Conservation (phyloP, 176 grass and related monocot genomes). For the Ensete glaucum region DNA sequence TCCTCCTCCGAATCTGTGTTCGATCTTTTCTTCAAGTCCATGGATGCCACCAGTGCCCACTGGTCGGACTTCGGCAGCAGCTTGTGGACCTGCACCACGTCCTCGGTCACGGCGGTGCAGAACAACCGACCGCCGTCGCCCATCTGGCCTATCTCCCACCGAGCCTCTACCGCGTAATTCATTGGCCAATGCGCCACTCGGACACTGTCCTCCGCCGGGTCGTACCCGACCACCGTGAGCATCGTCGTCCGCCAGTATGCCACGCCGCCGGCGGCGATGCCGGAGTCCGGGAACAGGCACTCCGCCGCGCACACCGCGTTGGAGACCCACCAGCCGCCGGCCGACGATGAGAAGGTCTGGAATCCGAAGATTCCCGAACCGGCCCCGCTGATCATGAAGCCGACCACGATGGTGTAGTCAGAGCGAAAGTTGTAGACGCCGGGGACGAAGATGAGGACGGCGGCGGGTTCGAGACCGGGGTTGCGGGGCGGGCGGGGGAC, state of each 20-base stretch:
- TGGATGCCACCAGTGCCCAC: slow-evolving; percentile 5
- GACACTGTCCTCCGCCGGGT: neutral
- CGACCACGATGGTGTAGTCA: slow-evolving; percentile 45
- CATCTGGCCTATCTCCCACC: slow-evolving; percentile 38
- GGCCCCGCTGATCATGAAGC: slow-evolving; percentile 5
- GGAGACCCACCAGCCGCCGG: slow-evolving; percentile 36
- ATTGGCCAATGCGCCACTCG: neutral
- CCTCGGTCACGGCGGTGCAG: neutral
- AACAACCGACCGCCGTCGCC: slow-evolving; percentile 8
- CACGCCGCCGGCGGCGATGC: slow-evolving; percentile 18
- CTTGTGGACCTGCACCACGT: neutral
- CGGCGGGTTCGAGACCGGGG: slow-evolving; percentile 23
- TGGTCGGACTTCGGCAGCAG: neutral
- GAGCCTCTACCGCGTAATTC: neutral
- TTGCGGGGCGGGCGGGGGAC: slow-evolving; percentile 33
- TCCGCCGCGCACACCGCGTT: slow-evolving; percentile 26
- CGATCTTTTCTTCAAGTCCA: neutral
- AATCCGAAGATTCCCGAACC: slow-evolving; percentile 15
- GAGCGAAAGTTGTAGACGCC: slow-evolving; percentile 31
- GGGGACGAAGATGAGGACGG: slow-evolving; percentile 42
- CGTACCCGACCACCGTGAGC: slow-evolving; percentile 35
- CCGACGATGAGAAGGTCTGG: slow-evolving; percentile 32
- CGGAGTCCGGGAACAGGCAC: slow-evolving; percentile 31
- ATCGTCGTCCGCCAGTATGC: slow-evolving; percentile 50
- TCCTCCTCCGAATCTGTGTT: neutral